phyloP scores from a whole-genome alignment of 139 green algal genomes.

The Coelastrella sp. region DNA sequence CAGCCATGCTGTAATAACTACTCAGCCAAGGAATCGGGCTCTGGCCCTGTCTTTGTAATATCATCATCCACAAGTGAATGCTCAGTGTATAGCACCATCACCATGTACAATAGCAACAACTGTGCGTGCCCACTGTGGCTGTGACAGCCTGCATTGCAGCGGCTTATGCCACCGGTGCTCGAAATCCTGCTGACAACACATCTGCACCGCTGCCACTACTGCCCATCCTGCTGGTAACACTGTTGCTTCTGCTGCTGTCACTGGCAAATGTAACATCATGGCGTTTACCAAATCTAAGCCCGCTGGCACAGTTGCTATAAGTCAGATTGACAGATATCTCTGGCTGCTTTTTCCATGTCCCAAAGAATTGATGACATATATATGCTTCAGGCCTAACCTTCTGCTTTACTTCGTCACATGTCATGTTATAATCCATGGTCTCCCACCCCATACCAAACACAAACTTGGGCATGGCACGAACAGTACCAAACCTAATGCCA shows the following conservation, averaged over 20 bases:
- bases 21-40: no score
- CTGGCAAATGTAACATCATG: not conserved
- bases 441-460: slow-evolving; percentile 43
- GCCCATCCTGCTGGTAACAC: not conserved
- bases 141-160: no score
- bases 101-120: no score
- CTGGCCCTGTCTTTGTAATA: no score
- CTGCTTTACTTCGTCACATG: slow-evolving; percentile 24
- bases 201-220: not conserved
- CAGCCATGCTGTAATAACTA: no score
- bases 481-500: slow-evolving; percentile 29
- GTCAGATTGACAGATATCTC: slow-evolving; percentile 23
- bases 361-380: slow-evolving; percentile 47
- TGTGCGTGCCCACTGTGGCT: no score
- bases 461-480: slow-evolving; percentile 42
- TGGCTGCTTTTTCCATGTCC: slow-evolving; percentile 43
- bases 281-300: not conserved
- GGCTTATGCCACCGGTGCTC: no score
- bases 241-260: not conserved
- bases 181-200: not conserved
- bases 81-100: no score
- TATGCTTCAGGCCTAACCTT: slow-evolving; percentile 31
- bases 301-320: not conserved
- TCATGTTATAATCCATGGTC: slow-evolving; percentile 42
- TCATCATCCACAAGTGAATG: no score